Percentiles rank a stretch among this genome's conserved stretches.
These are phyloP conservation scores for Globisporangium alternatum DNA, from an alignment of 352 stramenopile genomes.

Conservation along the genomic window DNA sequence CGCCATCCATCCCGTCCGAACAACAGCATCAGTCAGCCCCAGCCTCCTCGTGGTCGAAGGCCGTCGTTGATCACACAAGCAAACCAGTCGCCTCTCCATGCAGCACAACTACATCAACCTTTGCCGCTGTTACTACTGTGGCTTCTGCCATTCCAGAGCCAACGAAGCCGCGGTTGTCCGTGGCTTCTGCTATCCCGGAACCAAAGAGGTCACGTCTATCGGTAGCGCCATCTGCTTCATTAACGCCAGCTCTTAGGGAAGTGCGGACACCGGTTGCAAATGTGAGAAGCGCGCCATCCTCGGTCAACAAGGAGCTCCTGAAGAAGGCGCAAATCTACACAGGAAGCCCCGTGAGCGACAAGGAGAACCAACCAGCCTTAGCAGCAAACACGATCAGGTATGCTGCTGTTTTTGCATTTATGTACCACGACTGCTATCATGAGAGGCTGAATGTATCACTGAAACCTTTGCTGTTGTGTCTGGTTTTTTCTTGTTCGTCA, in stretches of 20 bases:
- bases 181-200: neutral
- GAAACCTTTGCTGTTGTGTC: neutral
- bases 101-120: neutral
- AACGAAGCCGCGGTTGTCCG: slow-evolving; percentile 1
- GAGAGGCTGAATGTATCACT: neutral
- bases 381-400: slow-evolving; percentile 1
- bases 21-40: neutral
- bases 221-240: neutral
- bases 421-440: neutral
- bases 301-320: neutral
- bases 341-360: slow-evolving; percentile 14
- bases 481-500: neutral
- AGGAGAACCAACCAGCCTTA: slow-evolving; percentile 16
- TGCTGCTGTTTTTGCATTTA: neutral
- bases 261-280: neutral
- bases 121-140: neutral
- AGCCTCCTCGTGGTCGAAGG: neutral
- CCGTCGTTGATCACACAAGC: neutral
- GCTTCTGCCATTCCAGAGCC: neutral
- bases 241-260: neutral
- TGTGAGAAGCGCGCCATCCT: neutral
- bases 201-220: slow-evolving; percentile 4
- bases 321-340: neutral
- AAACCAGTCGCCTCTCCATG: neutral
- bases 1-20: neutral